Evolutionary conservation across 176 grass and related monocot genomes (phyloP).

Genomic region (Poa annua): DNA sequence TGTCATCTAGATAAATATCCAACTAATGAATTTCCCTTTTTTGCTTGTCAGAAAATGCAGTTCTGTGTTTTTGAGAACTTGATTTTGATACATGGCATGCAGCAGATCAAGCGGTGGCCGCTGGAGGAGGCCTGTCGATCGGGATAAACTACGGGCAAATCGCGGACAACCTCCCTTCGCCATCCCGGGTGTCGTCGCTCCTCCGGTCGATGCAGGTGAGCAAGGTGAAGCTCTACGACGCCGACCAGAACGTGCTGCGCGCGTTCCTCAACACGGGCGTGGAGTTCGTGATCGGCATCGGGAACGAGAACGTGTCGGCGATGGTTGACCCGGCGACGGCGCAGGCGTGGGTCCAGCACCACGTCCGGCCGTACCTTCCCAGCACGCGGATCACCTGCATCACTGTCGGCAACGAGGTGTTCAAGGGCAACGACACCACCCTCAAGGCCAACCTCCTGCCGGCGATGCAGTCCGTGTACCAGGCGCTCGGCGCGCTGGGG

Average conservation of each 20-base stretch:
- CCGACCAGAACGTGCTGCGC: slow-evolving; percentile 69
- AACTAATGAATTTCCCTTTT: neutral
- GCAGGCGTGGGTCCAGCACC: slow-evolving; percentile 69
- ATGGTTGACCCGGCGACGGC: slow-evolving; percentile 63
- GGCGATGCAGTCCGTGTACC: slow-evolving; percentile 77
- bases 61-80: neutral
- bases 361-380: slow-evolving; percentile 69
- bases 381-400: slow-evolving; percentile 77
- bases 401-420: slow-evolving; percentile 95
- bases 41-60: neutral
- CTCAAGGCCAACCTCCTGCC: slow-evolving; percentile 67
- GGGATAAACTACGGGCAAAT: slow-evolving; percentile 97
- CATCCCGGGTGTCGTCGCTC: slow-evolving; percentile 54
- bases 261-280: slow-evolving; percentile 74
- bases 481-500: slow-evolving; percentile 51
- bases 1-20: neutral
- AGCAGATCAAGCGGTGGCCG: neutral
- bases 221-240: slow-evolving; percentile 95
- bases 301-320: slow-evolving; percentile 71
- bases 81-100: neutral
- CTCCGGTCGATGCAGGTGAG: slow-evolving; percentile 75
- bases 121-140: slow-evolving; percentile 44
- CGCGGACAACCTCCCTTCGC: slow-evolving; percentile 79
- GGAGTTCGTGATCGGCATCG: slow-evolving; percentile 85
- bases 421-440: slow-evolving; percentile 76